Conservation (phyloP, 441 rosid species). For the Populus hybrid region DNA sequence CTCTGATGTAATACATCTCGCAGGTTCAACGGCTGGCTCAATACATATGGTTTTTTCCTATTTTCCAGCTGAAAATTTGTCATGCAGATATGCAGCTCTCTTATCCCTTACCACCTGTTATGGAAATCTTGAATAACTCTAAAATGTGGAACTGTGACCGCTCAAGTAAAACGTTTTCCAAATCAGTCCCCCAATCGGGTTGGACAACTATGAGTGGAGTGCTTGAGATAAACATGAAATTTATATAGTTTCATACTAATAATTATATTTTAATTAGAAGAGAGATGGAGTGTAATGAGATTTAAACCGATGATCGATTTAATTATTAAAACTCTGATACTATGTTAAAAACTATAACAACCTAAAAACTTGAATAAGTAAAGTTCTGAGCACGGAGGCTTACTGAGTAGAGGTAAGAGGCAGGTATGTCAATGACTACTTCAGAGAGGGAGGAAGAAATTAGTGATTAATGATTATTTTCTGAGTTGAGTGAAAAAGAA, state of each 20-base stretch:
- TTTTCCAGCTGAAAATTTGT: constrained; percentile 18
- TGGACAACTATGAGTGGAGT: too few species aligned
- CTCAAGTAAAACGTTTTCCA: constrained; percentile 34
- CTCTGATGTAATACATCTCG: constrained; percentile 15
- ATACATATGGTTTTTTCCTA: constrained; percentile 54
- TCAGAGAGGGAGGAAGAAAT: not conserved
- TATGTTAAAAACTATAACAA: too few species aligned
- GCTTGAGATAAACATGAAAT: too few species aligned
- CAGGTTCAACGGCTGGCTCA: constrained; percentile 95
- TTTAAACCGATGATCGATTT: too few species aligned
- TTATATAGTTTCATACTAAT: too few species aligned
- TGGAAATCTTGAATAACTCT: constrained; percentile 61
- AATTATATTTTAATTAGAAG: too few species aligned
- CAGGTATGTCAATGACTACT: constrained; percentile 44
- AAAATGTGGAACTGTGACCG: constrained; percentile 78
- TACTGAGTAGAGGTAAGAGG: constrained; percentile 93
- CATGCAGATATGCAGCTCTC: constrained; percentile 76
- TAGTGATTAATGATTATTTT: not conserved
- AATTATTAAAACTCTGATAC: too few species aligned
- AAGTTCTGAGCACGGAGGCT: constrained; percentile 68
- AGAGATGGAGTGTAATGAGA: too few species aligned
- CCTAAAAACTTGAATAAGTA: too few species aligned
- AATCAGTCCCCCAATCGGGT: too few species aligned
- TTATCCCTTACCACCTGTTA: constrained; percentile 81
- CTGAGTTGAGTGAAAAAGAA: constrained; percentile 1